Evolutionary conservation across 305 asterid species (phyloP).

Genomic region (Solanum hybrid): DNA sequence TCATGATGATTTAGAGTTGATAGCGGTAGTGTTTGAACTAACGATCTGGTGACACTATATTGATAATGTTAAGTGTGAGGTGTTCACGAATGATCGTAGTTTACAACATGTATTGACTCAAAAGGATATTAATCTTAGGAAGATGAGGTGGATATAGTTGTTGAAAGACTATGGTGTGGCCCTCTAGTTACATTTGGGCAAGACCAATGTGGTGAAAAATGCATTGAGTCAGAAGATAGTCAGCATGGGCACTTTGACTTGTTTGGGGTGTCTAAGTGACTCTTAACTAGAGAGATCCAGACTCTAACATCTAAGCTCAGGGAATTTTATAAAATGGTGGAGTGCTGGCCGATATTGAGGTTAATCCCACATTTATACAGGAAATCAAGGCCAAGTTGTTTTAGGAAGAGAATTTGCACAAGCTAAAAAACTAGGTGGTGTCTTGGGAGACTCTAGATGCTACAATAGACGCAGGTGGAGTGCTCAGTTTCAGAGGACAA

Average conservation of each 20-base stretch:
- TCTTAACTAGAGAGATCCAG: neutral
- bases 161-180: too few relatives aligned
- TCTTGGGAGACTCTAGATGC: neutral
- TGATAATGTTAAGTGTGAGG: neutral
- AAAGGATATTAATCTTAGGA: too few relatives aligned
- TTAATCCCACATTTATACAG: neutral
- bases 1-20: neutral
- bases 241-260: neutral
- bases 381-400: neutral
- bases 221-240: neutral
- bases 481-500: neutral
- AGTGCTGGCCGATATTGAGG: neutral
- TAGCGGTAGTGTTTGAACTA: neutral
- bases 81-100: neutral
- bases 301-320: neutral
- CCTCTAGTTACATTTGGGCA: too few relatives aligned
- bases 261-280: neutral
- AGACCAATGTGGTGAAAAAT: neutral
- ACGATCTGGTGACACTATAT: neutral
- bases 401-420: neutral
- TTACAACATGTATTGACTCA: neutral
- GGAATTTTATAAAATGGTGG: neutral
- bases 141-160: too few relatives aligned
- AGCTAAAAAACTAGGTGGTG: neutral
- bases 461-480: neutral